Evolutionary conservation across 2,329 filamentous ascomycete species (phyloP).

Genomic region (Colletotrichum magnum): DNA sequence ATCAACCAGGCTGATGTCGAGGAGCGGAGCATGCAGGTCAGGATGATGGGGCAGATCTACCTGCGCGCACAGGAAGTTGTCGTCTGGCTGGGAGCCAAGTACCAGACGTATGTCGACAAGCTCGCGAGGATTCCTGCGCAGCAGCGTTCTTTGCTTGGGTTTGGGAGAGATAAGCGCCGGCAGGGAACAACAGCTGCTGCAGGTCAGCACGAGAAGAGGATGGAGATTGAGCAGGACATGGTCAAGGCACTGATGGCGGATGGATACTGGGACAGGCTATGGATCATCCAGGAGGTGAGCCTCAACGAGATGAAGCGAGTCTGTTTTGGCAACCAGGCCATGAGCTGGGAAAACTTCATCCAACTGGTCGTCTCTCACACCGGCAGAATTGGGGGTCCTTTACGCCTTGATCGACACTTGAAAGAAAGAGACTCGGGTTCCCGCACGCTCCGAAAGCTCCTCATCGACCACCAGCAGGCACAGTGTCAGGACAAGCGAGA

Average conservation of each 20-base stretch:
- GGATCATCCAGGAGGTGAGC: constrained; percentile 47
- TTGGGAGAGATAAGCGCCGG: too few species aligned
- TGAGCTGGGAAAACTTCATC: constrained; percentile 43
- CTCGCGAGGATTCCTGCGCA: too few species aligned
- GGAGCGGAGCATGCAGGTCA: constrained; percentile 42
- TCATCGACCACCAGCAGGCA: constrained; percentile 44
- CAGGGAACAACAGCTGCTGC: too few species aligned
- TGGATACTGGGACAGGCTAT: constrained; percentile 14
- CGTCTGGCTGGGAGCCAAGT: constrained; percentile 42
- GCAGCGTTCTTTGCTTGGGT: too few species aligned
- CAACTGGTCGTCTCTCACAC: constrained; percentile 38
- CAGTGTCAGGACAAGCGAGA: constrained; percentile 48
- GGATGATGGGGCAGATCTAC: constrained; percentile 44
- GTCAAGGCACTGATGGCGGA: constrained; percentile 9
- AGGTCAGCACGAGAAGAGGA: not conserved
- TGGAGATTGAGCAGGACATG: not conserved
- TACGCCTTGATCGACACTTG: constrained; percentile 32
- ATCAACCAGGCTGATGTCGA: constrained; percentile 41
- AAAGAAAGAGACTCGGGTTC: not conserved
- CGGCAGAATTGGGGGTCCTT: constrained; percentile 27
- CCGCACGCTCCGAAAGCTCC: constrained; percentile 30
- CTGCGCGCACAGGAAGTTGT: constrained; percentile 38
- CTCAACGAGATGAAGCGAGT: constrained; percentile 43
- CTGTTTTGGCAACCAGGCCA: constrained; percentile 40
- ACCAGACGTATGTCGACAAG: not conserved